A percentile compares a stretch with the other conserved stretches of the same genome.
phyloP scores from a whole-genome alignment of 2,329 filamentous ascomycete genomes.

The Monosporascus sp. region DNA sequence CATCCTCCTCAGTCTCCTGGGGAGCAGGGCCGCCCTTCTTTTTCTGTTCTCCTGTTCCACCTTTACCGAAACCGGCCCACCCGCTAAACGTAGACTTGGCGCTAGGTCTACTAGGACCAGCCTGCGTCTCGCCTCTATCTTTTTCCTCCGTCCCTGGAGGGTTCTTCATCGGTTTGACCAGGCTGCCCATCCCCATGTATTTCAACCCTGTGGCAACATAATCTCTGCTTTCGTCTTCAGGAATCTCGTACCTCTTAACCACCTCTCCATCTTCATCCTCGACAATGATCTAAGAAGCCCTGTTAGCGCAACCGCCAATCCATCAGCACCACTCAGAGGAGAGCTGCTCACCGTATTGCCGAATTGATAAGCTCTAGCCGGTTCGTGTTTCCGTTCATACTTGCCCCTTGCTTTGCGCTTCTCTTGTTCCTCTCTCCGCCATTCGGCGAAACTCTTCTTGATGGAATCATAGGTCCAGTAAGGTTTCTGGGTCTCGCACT shows the following conservation, averaged over 20 bases:
- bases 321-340: background rate
- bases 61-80: constrained; percentile 44
- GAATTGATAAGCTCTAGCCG: constrained; percentile 79
- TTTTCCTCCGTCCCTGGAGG: constrained; percentile 22
- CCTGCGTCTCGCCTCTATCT: constrained; percentile 17
- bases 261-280: constrained; percentile 85
- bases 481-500: constrained; percentile 30
- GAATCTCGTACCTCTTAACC: constrained; percentile 76
- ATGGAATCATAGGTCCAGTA: constrained; percentile 40
- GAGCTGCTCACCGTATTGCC: constrained; percentile 61
- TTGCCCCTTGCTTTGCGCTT: constrained; percentile 58
- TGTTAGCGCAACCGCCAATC: constrained; percentile 20
- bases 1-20: constrained; percentile 46
- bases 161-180: constrained; percentile 37
- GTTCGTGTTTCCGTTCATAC: constrained; percentile 54
- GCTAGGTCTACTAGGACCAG: constrained; percentile 17
- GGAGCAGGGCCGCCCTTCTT: constrained; percentile 31
- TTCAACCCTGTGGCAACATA: constrained; percentile 43
- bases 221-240: constrained; percentile 44
- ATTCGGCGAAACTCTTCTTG: constrained; percentile 45
- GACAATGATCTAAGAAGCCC: constrained; percentile 63
- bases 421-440: constrained; percentile 55
- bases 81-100: constrained; percentile 36
- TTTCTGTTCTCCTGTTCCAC: constrained; percentile 27
- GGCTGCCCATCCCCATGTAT: constrained; percentile 47